Evolutionary conservation across 192 early-diverging fungal species (phyloP), one percentile per base, ranked within the genome.

Genomic region (Coemansia sp.): DNA sequence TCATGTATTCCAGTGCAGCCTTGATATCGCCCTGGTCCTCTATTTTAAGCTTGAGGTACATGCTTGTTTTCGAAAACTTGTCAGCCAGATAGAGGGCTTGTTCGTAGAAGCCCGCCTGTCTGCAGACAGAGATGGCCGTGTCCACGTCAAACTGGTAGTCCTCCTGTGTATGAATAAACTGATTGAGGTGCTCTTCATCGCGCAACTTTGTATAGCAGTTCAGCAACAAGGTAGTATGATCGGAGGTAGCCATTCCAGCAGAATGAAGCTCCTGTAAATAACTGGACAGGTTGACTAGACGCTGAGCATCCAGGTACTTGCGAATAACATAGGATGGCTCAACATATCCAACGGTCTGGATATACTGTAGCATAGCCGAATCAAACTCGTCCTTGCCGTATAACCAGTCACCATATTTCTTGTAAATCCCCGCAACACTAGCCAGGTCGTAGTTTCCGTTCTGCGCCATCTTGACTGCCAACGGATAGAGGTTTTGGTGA

Each of bases 161-260:
- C 15, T 73, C 82, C 56, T 87, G 85, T 9, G 82, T 85, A 69
- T 84, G 63, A 24, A 98, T 88, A 60, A 99, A 97, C 64, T 83
- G 80, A 67, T 93, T 87, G 5, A 99, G 63, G n/a, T 85, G 55
- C 39, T 81, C 80, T 14, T 90, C 85, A 67, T 93, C 93, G 49
- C 89, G 87, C 22, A 95, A 77, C 67, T 97, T 95, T 6, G 94
- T 93, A 65, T 99, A 99, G 78, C 96, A 99, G 64, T 96, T 97
- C 11, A 99, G 77, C 35, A 99, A 72, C 52, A 97, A 70, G 1
- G 96, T 98, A 0, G 96, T 98, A 64, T 98, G 96, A 58, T 98
- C 93, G 2, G 86, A 79, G 36, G 91, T 95, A 14, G 94, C 96
- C 24, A 96, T 78, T 8, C 84, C 81, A 4, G 81, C 78, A 3